Base-by-base conservation (phyloP, 2,329 filamentous ascomycete genomes). In the Penicillium sp. region DNA sequence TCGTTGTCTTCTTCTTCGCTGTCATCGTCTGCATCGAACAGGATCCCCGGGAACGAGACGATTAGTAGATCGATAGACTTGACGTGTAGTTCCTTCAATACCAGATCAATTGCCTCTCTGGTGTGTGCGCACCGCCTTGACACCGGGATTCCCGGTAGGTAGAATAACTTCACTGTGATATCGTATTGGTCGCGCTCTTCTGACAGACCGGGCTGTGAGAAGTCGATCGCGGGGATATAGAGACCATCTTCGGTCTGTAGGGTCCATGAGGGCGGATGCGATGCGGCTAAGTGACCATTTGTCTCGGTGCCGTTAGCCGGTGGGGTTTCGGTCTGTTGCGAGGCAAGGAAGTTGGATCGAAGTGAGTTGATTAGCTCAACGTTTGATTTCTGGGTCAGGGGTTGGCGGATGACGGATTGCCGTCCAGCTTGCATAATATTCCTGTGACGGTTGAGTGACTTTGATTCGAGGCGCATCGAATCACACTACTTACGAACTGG, bases 141-240 rank as follows among this genome's bases (percentile, higher is more conserved):
- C 2, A 85, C 78, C 10, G 87, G 82, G 53, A 90, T 84, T 19
- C 84, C 85, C 3, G 91, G 89, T 29, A 97, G 83, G 75, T 94
- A 95, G 80, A 99, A 99, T 23, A 99, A 78, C 77, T 99, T 99
- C 60, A 94, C 88, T 0, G 93, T 97, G 69, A 97, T 92, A 71
- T 97, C 92, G 79, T 99, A 99, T 66, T 92, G 87, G 58, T 84
- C 81, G 27, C 89, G 82, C 66, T 96, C 92, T 71, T 99, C 94
- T 33, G 86, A 82, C 46, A 99, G 80, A 0, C 89, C 89, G 4
- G 85, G 86, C 31, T 84, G 78, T 13, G 84, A 80, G 81, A 89
- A 90, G 73, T 91, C 86, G 71, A 93, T 86, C 41, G 88, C 84
- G 47, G 93, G 93, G 41, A 97, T 84, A 71, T 89, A 93, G 46